Evolutionary conservation across 306 rosid species (phyloP).

Genomic region (Quercus cerris): DNA sequence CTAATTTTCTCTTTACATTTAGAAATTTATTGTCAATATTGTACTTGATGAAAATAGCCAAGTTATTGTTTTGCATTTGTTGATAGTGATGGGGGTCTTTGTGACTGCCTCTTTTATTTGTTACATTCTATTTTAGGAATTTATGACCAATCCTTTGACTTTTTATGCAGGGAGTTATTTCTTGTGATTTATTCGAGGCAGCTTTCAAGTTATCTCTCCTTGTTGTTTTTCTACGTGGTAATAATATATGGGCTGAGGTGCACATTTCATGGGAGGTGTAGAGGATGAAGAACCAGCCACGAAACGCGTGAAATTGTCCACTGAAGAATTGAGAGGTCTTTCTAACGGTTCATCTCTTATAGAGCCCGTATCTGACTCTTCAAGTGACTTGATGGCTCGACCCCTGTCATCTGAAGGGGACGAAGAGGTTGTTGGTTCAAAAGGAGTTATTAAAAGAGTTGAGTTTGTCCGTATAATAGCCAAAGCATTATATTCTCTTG

Average conservation of each 20-base stretch:
- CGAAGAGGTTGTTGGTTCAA: conserved; percentile 81
- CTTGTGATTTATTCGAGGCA: conserved; percentile 29
- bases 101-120: not conserved
- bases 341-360: conserved; percentile 78
- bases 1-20: not conserved
- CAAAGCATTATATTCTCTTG: conserved; percentile 88
- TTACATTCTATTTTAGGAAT: conserved; percentile 1
- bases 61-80: not conserved
- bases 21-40: not conserved
- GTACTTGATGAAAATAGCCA: too few species aligned
- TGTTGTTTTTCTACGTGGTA: conserved; percentile 30
- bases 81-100: not conserved
- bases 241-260: conserved; percentile 96
- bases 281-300: conserved; percentile 98
- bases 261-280: conserved; percentile 99
- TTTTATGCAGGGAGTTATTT: conserved; percentile 38
- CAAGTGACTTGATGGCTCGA: conserved; percentile 87
- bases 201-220: conserved; percentile 23
- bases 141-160: conserved; percentile 12
- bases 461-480: conserved; percentile 97
- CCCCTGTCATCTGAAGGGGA: conserved; percentile 82
- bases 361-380: conserved; percentile 66
- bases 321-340: conserved; percentile 57
- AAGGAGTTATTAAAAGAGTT: conserved; percentile 74
- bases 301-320: conserved; percentile 81